Conservation (phyloP, 768 basidiomycete species). For the Collybia sp. region DNA sequence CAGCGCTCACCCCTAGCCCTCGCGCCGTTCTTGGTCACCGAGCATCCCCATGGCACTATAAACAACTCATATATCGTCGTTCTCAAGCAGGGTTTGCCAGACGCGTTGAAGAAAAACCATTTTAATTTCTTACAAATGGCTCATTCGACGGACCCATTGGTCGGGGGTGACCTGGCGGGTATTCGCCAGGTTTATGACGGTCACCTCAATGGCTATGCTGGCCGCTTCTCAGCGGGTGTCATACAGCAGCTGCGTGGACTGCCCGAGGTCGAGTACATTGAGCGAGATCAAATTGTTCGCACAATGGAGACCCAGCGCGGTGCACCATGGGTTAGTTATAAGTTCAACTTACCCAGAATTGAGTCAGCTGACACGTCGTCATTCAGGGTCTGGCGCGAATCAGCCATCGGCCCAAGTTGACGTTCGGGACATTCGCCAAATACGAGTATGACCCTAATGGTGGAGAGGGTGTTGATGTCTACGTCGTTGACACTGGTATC, state of each 20-base stretch:
- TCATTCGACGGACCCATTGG: constrained; percentile 46
- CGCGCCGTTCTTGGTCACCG: constrained; percentile 55
- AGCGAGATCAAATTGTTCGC: constrained; percentile 90
- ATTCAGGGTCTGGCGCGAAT: constrained; percentile 89
- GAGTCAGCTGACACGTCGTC: constrained; percentile 10
- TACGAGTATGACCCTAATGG: constrained; percentile 69
- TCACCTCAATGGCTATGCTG: constrained; percentile 76
- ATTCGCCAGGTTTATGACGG: constrained; percentile 75
- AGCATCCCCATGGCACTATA: constrained; percentile 67
- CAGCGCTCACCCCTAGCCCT: constrained; percentile 41
- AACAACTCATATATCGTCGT: constrained; percentile 95
- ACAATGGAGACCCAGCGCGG: constrained; percentile 62
- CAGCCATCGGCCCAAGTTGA: constrained; percentile 77
- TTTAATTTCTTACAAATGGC: constrained; percentile 73
- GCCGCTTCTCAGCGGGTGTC: constrained; percentile 64
- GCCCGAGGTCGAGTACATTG: constrained; percentile 91
- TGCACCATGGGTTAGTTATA: constrained; percentile 80
- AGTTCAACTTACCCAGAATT: neutral
- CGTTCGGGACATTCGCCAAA: constrained; percentile 77
- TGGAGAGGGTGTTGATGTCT: constrained; percentile 94
- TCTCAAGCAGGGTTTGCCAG: constrained; percentile 66
- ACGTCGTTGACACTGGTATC: constrained; percentile 87
- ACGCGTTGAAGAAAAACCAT: constrained; percentile 64
- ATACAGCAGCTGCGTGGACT: constrained; percentile 72
- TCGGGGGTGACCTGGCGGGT: constrained; percentile 45